Evolutionary conservation across 192 early-diverging fungal genomes (phyloP), one percentile per base, ranked within the genome.

Genomic region (Gryganskiella cystojenkinii): DNA sequence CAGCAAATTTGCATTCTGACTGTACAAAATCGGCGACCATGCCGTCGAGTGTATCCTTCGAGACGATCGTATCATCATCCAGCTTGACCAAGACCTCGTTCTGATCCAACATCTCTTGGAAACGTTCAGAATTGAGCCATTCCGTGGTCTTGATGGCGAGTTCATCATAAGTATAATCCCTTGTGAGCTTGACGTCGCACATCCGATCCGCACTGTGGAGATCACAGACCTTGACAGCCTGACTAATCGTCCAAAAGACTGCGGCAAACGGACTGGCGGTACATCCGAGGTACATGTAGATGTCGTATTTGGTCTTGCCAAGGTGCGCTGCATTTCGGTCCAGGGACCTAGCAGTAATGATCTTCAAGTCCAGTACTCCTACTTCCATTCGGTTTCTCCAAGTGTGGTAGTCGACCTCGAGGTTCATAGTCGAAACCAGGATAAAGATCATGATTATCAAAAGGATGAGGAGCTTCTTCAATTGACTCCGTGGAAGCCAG

Each of bases 191-290:
- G 47, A 50, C 47, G 22, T 50, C 47, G 19, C 47, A 50, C 47
- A n/a, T 44, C 43, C 43, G 47, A 50, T n/a, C 47, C 47, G 47
- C 6, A n/a, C 47, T 50, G 47, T 6, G 19, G 47, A 50, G 47
- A 50, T 50, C 47, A n/a, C 47, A 50, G 19, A 50, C 47, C 47
- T 50, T 50, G 47, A 50, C 47, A 6, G 47, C 47, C 47, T 50
- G 47, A 24, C 9, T 50, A 24, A 50, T 19, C 6, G 6, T 6
- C 47, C 47, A 50, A n/a, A 50, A 50, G 47, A 50, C 22, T 6
- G 47, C 6, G 9, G 47, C 47, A 17, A 50, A 24, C 22, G 47
- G 19, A 50, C 47, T 50, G 47, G 19, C 47, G 22, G 47, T 50
- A 19, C 47, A 50, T 50, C 47, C 47, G 19, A 50, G 47, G 19